These are phyloP conservation scores for Incumbomyces delicatus DNA, from an alignment of 2,329 filamentous ascomycete genomes.

Conservation along the genomic window DNA sequence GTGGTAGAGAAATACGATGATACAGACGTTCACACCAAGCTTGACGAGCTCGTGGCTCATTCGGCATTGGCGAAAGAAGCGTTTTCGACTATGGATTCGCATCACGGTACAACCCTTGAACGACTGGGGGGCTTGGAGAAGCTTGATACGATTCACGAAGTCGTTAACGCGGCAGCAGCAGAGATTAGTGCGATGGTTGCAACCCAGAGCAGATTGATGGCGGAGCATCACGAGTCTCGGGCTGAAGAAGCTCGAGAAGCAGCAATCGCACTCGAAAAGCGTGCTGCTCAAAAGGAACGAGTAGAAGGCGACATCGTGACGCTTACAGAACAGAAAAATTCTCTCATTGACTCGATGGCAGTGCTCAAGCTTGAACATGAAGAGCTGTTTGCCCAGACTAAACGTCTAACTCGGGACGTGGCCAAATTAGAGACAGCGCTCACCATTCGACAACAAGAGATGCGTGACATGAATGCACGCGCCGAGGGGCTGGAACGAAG, in stretches of 20 bases:
- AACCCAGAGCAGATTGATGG: constrained; percentile 62
- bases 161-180: constrained; percentile 72
- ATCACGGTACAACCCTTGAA: constrained; percentile 57
- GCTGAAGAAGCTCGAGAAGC: constrained; percentile 74
- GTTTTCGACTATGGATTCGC: constrained; percentile 48
- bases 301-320: constrained; percentile 43
- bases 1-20: constrained; percentile 45
- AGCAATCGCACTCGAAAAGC: constrained; percentile 68
- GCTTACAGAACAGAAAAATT: constrained; percentile 51
- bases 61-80: constrained; percentile 27
- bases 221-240: constrained; percentile 67
- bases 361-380: constrained; percentile 46
- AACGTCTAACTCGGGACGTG: constrained; percentile 71
- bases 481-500: constrained; percentile 83
- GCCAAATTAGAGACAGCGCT: constrained; percentile 86
- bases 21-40: constrained; percentile 48
- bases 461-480: constrained; percentile 79
- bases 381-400: constrained; percentile 65
- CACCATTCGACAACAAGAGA: constrained; percentile 77
- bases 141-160: constrained; percentile 78
- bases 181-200: constrained; percentile 77
- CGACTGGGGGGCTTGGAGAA: constrained; percentile 70
- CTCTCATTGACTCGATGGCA: constrained; percentile 48
- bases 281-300: constrained; percentile 56
- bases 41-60: constrained; percentile 38